Evolutionary conservation across 805 yeast species (phyloP), one percentile per base, ranked within the genome.

Genomic region (Candida tallmaniae): DNA sequence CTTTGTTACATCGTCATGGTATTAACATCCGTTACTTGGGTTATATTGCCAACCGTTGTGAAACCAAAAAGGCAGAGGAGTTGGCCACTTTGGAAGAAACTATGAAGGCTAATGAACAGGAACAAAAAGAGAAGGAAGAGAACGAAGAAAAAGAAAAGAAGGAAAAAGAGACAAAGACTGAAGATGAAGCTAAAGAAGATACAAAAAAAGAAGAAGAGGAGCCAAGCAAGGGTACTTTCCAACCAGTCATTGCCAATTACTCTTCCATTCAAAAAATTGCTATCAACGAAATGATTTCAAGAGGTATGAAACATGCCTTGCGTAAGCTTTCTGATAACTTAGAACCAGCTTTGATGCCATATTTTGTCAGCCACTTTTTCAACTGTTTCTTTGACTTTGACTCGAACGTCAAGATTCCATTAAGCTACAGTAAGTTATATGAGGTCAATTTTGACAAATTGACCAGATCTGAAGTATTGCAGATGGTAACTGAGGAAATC

Each of bases 1-100:
- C 69, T 27, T 54, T 70, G 34, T 59, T 90, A 60, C 98, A 93
- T 58, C 74, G 74, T 42, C 66, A 69, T 36, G 98, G 98, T 68
- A 79, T 90, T 56, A 89, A 87, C 57, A 54, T 89, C 60, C 82
- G 97, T 65, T 90, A 90, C 53, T 69, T 90, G 50, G 96, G 96
- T 40, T 57, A 51, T 12, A 52, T 85, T 44, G 79, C 79, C 15
- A 50, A 54, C 22, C 50, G 56, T 33, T 54, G 59, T 34, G 18
- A 46, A n/a, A 33, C 22, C 4, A 54, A 45, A 35, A 54, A 45
- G 22, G 38, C 47, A 9, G 35, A 46, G 21, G 46, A 48, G 8
- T 17, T 41, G 19, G 44, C 44, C 29, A 46, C 47, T 24, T 35
- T 38, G 11, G 45, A 45, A 14, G 47, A 51, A 27, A 36, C 51